These are phyloP conservation scores for Citrus medica DNA, from an alignment of 345 rosid genomes.

Conservation along the genomic window DNA sequence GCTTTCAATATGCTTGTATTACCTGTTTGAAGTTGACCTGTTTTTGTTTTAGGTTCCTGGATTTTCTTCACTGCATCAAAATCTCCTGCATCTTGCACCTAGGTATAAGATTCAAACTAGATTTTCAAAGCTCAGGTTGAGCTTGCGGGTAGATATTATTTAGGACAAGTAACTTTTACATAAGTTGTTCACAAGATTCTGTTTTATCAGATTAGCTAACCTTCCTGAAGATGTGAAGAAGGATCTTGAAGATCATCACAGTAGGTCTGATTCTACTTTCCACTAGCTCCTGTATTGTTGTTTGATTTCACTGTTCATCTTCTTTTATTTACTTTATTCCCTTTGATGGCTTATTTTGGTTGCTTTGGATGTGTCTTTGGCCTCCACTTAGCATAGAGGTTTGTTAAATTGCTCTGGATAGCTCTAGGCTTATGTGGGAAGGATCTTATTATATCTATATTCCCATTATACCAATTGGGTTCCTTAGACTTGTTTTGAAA, in stretches of 20 bases:
- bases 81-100: constrained; percentile 72
- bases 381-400: not conserved
- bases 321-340: not conserved
- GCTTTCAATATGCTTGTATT: not conserved
- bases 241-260: constrained; percentile 82
- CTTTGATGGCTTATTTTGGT: not conserved
- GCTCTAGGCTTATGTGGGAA: not conserved
- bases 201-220: constrained; percentile 59
- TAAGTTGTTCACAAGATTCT: constrained; percentile 1
- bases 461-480: not conserved
- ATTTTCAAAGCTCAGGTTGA: not conserved
- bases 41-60: constrained; percentile 72
- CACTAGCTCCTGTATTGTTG: not conserved
- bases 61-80: constrained; percentile 57
- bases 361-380: not conserved
- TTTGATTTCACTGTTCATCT: not conserved
- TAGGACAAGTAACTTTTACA: not conserved
- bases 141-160: not conserved
- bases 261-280: constrained; percentile 44
- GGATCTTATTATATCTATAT: not conserved
- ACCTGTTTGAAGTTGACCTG: constrained; percentile 9
- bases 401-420: not conserved
- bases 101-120: constrained; percentile 39
- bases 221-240: constrained; percentile 76
- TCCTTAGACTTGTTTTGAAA: not conserved